Conservation (phyloP, 1,284 basidiomycete species). For the Ceratorhiza oryzae-sativae region DNA sequence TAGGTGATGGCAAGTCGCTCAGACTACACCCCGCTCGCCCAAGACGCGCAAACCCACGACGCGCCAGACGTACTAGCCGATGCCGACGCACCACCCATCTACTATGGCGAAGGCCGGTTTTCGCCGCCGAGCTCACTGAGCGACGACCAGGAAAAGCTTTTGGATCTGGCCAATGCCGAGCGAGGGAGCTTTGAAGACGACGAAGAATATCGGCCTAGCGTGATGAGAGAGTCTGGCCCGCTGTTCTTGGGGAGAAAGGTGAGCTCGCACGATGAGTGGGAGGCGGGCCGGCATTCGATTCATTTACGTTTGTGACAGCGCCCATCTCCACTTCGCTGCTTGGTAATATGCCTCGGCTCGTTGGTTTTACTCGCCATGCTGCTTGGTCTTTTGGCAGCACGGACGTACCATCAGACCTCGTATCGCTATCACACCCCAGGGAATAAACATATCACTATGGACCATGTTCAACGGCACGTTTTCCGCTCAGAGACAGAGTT, state of each 20-base stretch:
- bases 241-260: slow-evolving; percentile 44
- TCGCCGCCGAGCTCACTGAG: slow-evolving; percentile 75
- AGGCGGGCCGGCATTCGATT: not conserved
- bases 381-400: slow-evolving; percentile 76
- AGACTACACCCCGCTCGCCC: slow-evolving; percentile 42
- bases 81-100: slow-evolving; percentile 54
- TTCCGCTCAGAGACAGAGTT: slow-evolving; percentile 52
- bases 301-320: slow-evolving; percentile 30
- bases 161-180: slow-evolving; percentile 34
- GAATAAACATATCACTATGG: slow-evolving; percentile 75
- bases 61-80: slow-evolving; percentile 18
- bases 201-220: slow-evolving; percentile 18
- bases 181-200: slow-evolving; percentile 38
- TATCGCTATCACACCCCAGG: slow-evolving; percentile 60
- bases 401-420: slow-evolving; percentile 63
- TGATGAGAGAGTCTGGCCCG: slow-evolving; percentile 28
- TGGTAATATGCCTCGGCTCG: slow-evolving; percentile 61
- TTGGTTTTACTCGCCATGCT: slow-evolving; percentile 64
- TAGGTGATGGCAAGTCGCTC: slow-evolving; percentile 24
- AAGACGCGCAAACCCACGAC: slow-evolving; percentile 34
- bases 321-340: slow-evolving; percentile 44
- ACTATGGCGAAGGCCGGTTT: slow-evolving; percentile 75
- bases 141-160: slow-evolving; percentile 53
- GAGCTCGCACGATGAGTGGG: not conserved
- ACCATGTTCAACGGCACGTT: slow-evolving; percentile 93